phyloP scores from a whole-genome alignment of 2,329 filamentous ascomycete genomes.

The Fusarium agapanthi region DNA sequence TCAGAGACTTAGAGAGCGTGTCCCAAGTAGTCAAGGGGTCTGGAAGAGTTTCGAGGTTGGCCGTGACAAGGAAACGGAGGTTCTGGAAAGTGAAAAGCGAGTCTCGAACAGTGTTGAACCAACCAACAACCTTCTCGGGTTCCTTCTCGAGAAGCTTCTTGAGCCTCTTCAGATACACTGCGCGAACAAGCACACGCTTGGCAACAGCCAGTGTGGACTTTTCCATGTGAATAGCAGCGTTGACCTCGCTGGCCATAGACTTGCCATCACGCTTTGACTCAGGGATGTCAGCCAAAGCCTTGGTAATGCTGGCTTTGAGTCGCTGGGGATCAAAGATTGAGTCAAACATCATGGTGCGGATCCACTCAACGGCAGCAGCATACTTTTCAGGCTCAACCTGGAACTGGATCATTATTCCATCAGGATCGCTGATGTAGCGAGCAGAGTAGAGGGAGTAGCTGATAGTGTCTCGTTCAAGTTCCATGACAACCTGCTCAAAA shows the following conservation, averaged over 20 bases:
- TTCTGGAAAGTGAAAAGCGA: conserved; percentile 86
- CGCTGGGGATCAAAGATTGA: conserved; percentile 82
- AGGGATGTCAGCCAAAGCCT: conserved; percentile 90
- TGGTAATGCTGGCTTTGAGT: conserved; percentile 73
- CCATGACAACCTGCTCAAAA: conserved; percentile 92
- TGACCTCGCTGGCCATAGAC: conserved; percentile 69
- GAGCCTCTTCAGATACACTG: conserved; percentile 85
- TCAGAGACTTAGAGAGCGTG: conserved; percentile 51
- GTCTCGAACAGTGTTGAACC: conserved; percentile 79
- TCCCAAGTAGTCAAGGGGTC: conserved; percentile 85
- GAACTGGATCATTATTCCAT: conserved; percentile 83
- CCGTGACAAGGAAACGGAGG: conserved; percentile 84
- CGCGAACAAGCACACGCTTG: conserved; percentile 83
- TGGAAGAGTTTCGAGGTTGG: conserved; percentile 76
- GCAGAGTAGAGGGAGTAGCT: conserved; percentile 79
- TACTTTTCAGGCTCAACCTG: conserved; percentile 92
- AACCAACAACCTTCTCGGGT: conserved; percentile 76
- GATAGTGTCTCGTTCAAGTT: conserved; percentile 90
- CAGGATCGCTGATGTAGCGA: conserved; percentile 75
- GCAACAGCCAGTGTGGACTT: conserved; percentile 79
- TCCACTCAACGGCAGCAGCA: conserved; percentile 80
- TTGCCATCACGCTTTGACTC: conserved; percentile 89
- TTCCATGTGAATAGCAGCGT: conserved; percentile 83
- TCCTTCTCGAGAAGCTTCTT: conserved; percentile 82
- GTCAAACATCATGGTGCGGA: conserved; percentile 86